Evolutionary conservation across 1,284 basidiomycete species (phyloP), one percentile per base, ranked within the genome.

Genomic region (Rhodotorula sp.): DNA sequence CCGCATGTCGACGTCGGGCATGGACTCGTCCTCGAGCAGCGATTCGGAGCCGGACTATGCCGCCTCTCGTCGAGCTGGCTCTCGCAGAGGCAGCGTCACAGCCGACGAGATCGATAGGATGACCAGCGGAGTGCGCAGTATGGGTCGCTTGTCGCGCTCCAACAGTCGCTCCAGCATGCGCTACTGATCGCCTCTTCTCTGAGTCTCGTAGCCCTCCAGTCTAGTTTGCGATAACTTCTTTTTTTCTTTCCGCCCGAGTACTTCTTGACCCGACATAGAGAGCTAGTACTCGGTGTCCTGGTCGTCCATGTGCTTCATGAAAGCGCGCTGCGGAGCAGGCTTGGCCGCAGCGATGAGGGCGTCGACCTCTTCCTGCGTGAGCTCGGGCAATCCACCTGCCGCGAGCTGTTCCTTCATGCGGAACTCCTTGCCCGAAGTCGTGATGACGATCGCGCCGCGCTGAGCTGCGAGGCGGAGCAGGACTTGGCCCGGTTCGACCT

Each of bases 381-480:
- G 58, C 20, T 68, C 70, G 10, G 72, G 66, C 0, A 74, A 58
- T 10, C 18, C 64, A n/a, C 68, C 69, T 0, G 72, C 63, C 2
- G 64, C 68, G 49, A 75, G 68, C 49, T 75, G 74, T 60, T 76
- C 61, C 62, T 71, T 70, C 66, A 76, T 74, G 22, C 75, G 49
- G 67, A 63, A 74, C 37, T 74, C 72, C 63, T 76, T 76, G 33
- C 60, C 59, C 26, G 66, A 67, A 7, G 75, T 76, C 2, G 75
- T 76, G 37, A 76, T 44, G 49, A 74, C 70, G 26, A 76, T 48
- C 2, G 69, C 67, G 24, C 74, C 72, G 12, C 67, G 70, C 54
- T 74, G 72, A 1, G 58, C 56, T 0, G 69, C 72, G 10, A 70
- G 60, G 24, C 70, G 68, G 20, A 76, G 68, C 4, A 76, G 68